These are phyloP conservation scores for Mycena amicta DNA, from an alignment of 768 basidiomycete genomes.

Conservation along the genomic window DNA sequence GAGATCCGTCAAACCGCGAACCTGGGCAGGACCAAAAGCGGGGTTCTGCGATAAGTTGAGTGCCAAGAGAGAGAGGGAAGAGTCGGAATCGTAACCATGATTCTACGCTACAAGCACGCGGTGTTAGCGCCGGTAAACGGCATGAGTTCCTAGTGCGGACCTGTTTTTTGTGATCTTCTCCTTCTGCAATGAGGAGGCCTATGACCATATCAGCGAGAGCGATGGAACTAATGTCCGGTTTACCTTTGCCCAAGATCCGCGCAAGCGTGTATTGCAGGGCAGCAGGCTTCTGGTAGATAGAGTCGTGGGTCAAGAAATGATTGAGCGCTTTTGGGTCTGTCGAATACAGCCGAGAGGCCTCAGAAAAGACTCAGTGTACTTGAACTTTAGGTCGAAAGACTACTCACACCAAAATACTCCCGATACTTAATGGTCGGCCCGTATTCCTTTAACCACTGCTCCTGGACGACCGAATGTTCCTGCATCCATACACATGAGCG, in stretches of 20 bases:
- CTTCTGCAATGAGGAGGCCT: constrained; percentile 14
- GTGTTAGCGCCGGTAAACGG: too few relatives aligned
- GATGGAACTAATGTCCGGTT: not conserved
- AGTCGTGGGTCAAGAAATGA: not conserved
- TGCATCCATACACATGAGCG: not conserved
- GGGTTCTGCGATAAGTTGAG: constrained; percentile 46
- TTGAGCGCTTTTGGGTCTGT: not conserved
- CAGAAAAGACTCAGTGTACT: too few relatives aligned
- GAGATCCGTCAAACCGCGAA: constrained; percentile 37
- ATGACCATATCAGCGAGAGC: not conserved
- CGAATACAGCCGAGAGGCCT: not conserved
- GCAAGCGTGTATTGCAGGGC: not conserved
- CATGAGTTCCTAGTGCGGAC: not conserved
- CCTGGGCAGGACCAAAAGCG: constrained; percentile 44
- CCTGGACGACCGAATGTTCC: not conserved
- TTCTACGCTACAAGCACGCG: too few relatives aligned
- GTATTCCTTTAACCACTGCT: not conserved
- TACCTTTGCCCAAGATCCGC: not conserved
- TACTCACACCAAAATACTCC: not conserved
- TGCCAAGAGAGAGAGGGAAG: too few relatives aligned
- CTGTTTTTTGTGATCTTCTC: constrained; percentile 16
- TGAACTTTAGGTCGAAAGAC: not conserved
- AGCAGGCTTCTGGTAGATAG: not conserved
- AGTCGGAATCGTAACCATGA: too few relatives aligned
- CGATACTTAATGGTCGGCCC: constrained; percentile 13